Evolutionary conservation across 1,284 basidiomycete genomes (phyloP).

Genomic region (Heterobasidion occidentale): DNA sequence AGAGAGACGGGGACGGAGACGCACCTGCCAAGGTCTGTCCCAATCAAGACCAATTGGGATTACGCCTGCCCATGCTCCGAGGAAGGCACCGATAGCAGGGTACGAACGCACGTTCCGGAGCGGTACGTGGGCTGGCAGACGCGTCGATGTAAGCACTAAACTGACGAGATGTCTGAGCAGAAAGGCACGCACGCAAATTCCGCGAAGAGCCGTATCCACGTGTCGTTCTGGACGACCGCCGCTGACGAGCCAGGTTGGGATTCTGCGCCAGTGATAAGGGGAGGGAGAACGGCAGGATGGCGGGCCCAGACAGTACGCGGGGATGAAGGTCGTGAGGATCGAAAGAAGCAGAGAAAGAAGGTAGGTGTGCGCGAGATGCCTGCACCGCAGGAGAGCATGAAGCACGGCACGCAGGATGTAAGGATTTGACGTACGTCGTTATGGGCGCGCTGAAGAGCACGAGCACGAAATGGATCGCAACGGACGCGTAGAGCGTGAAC

Average conservation of each 20-base stretch:
- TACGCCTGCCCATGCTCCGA: conserved; percentile 75
- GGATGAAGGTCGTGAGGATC: conserved; percentile 58
- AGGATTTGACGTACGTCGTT: conserved; percentile 34
- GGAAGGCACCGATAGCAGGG: conserved; percentile 62
- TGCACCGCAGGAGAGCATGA: conserved; percentile 14
- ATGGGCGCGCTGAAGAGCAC: conserved; percentile 76
- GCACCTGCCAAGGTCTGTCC: conserved; percentile 93
- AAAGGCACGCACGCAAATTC: conserved; percentile 60
- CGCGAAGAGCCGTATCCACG: conserved; percentile 73
- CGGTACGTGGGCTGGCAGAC: conserved; percentile 46
- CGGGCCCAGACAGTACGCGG: conserved; percentile 64
- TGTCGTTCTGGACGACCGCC: conserved; percentile 37
- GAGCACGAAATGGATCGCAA: conserved; percentile 40
- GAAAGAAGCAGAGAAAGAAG: conserved; percentile 65
- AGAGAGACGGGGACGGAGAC: conserved; percentile 10
- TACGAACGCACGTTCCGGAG: conserved; percentile 73
- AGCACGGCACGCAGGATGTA: conserved; percentile 6
- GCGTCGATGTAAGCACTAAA: neutral
- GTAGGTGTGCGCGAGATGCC: conserved; percentile 51
- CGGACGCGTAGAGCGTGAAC: conserved; percentile 43
- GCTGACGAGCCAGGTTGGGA: neutral
- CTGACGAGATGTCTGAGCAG: neutral
- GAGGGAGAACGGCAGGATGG: conserved; percentile 36
- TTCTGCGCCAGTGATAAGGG: conserved; percentile 10
- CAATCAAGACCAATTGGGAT: conserved; percentile 87